A percentile compares a stretch with the other conserved stretches of the same genome.
These are phyloP conservation scores for Fusarium xylarioides DNA, from an alignment of 2,329 filamentous ascomycete genomes.

Conservation along the genomic window DNA sequence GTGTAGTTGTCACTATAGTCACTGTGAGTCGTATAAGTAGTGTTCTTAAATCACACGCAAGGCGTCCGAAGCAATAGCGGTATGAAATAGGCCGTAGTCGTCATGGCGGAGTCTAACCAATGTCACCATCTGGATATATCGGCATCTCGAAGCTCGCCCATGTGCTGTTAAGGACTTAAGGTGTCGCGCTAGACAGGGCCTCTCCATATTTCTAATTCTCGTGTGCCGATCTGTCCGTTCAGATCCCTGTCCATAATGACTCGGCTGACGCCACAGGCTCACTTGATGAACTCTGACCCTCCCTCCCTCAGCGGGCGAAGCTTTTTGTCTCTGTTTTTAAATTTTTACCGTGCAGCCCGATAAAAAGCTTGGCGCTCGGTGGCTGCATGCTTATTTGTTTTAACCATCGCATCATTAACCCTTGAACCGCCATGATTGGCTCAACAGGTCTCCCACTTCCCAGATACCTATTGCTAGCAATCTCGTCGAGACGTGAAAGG, in stretches of 20 bases:
- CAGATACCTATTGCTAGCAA: neutral
- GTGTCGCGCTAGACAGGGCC: slow-evolving; percentile 35
- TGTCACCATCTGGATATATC: slow-evolving; percentile 40
- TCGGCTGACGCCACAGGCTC: slow-evolving; percentile 30
- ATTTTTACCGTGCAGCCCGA: slow-evolving; percentile 42
- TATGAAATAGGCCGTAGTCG: slow-evolving; percentile 18
- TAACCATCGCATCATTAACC: slow-evolving; percentile 19
- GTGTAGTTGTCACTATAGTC: neutral
- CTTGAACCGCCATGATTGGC: slow-evolving; percentile 14
- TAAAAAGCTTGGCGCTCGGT: slow-evolving; percentile 42
- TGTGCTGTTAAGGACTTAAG: slow-evolving; percentile 23
- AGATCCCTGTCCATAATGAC: slow-evolving; percentile 32
- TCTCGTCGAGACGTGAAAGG: neutral
- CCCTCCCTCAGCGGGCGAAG: slow-evolving; percentile 32
- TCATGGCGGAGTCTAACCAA: slow-evolving; percentile 27
- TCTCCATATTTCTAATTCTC: slow-evolving; percentile 40
- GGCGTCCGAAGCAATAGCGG: neutral
- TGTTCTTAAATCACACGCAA: neutral
- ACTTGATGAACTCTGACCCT: slow-evolving; percentile 14
- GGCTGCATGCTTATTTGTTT: slow-evolving; percentile 43
- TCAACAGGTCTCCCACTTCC: neutral
- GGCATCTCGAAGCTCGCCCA: slow-evolving; percentile 32
- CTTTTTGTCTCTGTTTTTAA: slow-evolving; percentile 36
- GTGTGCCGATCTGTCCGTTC: slow-evolving; percentile 43
- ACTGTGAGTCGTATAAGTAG: neutral